These are phyloP conservation scores for Lotmaria passim DNA, from an alignment of 208 protist genomes.

Conservation along the genomic window DNA sequence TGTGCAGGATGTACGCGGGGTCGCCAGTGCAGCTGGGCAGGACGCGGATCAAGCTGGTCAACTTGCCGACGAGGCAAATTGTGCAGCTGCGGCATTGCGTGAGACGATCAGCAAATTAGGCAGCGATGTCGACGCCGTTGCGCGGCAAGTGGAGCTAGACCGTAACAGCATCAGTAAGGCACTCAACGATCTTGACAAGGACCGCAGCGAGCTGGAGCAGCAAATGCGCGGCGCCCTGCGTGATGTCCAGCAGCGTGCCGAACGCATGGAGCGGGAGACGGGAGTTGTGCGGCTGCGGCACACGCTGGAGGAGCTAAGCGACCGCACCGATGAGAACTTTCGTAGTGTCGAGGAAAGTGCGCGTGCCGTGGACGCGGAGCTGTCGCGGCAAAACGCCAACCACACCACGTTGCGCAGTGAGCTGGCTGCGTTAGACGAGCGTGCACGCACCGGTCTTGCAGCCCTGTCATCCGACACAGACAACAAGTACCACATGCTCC, in stretches of 20 bases:
- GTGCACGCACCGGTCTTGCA: conserved; percentile 38
- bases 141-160: conserved; percentile 42
- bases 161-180: conserved; percentile 44
- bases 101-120: conserved; percentile 41
- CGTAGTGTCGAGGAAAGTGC: conserved; percentile 79
- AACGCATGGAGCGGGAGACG: conserved; percentile 47
- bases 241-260: conserved; percentile 47
- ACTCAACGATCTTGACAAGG: conserved; percentile 52
- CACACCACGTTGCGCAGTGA: conserved; percentile 43
- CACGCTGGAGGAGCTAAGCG: conserved; percentile 78
- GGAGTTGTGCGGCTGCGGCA: conserved; percentile 55
- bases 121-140: conserved; percentile 40
- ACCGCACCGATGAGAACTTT: conserved; percentile 88
- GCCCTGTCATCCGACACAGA: conserved; percentile 64
- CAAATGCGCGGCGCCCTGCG: conserved; percentile 51
- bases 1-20: conserved; percentile 43
- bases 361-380: conserved; percentile 71
- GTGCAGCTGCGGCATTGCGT: conserved; percentile 33
- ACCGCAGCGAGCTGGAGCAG: conserved; percentile 43
- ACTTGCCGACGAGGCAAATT: conserved; percentile 52
- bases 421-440: conserved; percentile 50
- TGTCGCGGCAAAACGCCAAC: conserved; percentile 53
- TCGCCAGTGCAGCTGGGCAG: conserved; percentile 38
- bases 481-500: conserved; percentile 62
- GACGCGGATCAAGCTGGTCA: conserved; percentile 57